phyloP scores from a whole-genome alignment of 2,329 filamentous ascomycete species.

The Ascochyta fabae region DNA sequence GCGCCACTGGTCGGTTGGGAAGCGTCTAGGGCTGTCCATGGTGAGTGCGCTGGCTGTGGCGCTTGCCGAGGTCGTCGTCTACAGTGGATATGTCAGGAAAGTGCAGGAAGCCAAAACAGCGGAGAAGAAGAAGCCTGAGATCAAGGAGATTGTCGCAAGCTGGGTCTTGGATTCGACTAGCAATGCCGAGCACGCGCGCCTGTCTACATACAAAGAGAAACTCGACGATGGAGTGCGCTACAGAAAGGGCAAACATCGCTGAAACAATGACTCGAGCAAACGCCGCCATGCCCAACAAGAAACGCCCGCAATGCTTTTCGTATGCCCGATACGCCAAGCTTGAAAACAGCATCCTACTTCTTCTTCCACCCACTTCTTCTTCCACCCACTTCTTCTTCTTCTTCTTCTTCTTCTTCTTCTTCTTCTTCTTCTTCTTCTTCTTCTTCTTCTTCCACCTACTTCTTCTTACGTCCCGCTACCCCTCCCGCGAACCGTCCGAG shows the following conservation, averaged over 20 bases:
- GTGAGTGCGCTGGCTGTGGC: conserved; percentile 73
- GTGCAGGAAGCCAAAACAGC: conserved; percentile 71
- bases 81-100: conserved; percentile 75
- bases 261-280: conserved; percentile 23
- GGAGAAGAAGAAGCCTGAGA: conserved; percentile 67
- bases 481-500: conserved; percentile 55
- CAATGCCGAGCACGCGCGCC: conserved; percentile 17
- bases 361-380: too few relatives aligned
- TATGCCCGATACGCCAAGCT: conserved; percentile 13
- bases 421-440: too few relatives aligned
- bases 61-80: conserved; percentile 78
- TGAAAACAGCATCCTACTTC: background rate
- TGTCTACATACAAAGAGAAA: conserved; percentile 30
- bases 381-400: too few relatives aligned
- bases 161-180: conserved; percentile 64
- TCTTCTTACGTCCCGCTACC: conserved; percentile 47
- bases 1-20: conserved; percentile 75
- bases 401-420: too few relatives aligned
- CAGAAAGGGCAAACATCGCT: conserved; percentile 55
- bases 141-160: conserved; percentile 72
- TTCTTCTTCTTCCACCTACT: conserved; percentile 22
- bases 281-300: conserved; percentile 20
- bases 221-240: conserved; percentile 45
- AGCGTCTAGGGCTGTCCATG: conserved; percentile 73
- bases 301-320: conserved; percentile 35